Conservation (phyloP, 2,329 filamentous ascomycete species). For the Penicillium sp. region DNA sequence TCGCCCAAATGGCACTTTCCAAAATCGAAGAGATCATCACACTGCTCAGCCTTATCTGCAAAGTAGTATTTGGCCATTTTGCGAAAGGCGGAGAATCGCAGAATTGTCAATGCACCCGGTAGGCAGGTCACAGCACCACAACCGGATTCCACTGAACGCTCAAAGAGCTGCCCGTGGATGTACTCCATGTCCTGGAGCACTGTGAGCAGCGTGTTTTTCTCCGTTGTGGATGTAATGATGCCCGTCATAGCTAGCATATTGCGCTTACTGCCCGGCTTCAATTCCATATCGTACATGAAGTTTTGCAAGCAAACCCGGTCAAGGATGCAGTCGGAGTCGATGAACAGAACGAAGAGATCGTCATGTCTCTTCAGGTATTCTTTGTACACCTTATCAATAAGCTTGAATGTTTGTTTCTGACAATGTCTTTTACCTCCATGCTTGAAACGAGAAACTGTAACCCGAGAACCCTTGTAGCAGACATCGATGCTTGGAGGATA, state of each 20-base stretch:
- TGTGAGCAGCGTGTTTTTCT: slow-evolving; percentile 84
- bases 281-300: slow-evolving; percentile 98
- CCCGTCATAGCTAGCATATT: slow-evolving; percentile 98
- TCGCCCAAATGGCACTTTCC: slow-evolving; percentile 94
- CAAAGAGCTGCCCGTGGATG: slow-evolving; percentile 93
- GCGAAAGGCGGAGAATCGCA: slow-evolving; percentile 93
- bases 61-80: slow-evolving; percentile 99
- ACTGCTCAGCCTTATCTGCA: slow-evolving; percentile 92
- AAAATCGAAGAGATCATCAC: slow-evolving; percentile 94
- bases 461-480: slow-evolving; percentile 74
- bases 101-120: slow-evolving; percentile 90
- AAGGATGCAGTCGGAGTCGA: slow-evolving; percentile 94
- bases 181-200: slow-evolving; percentile 98
- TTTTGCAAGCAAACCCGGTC: slow-evolving; percentile 92
- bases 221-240: slow-evolving; percentile 91
- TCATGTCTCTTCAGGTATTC: slow-evolving; percentile 85
- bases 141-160: slow-evolving; percentile 90
- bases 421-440: slow-evolving; percentile 93
- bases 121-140: slow-evolving; percentile 94
- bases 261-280: slow-evolving; percentile 86
- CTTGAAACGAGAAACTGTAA: slow-evolving; percentile 88
- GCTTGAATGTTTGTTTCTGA: slow-evolving; percentile 87
- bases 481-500: slow-evolving; percentile 93
- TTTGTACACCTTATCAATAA: slow-evolving; percentile 90
- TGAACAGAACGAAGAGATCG: slow-evolving; percentile 92